Conservation (phyloP, 306 rosid species). For the cucumber (Cucumis sativus) region DNA sequence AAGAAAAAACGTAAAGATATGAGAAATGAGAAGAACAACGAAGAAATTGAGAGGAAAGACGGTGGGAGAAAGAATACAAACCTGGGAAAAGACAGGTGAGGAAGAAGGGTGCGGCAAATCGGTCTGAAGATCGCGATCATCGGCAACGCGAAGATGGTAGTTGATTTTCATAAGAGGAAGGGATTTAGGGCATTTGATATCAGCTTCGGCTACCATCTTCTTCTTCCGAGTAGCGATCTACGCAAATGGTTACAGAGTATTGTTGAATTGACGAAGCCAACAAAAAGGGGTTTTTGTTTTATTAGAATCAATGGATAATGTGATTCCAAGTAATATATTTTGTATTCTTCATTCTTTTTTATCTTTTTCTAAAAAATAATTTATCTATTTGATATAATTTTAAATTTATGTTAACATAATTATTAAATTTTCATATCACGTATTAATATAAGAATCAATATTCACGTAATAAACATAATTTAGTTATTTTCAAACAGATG, state of each 20-base stretch:
- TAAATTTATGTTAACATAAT: too few species aligned
- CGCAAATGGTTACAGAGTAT: neutral
- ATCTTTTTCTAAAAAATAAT: too few species aligned
- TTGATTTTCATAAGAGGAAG: constrained; percentile 51
- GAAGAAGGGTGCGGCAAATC: constrained; percentile 46
- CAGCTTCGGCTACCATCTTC: constrained; percentile 49
- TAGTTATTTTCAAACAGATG: too few species aligned
- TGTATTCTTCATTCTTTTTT: neutral
- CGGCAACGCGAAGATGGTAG: constrained; percentile 44
- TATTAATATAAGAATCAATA: too few species aligned
- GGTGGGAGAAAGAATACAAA: constrained; percentile 8
- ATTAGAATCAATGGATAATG: too few species aligned
- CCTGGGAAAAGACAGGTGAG: constrained; percentile 42
- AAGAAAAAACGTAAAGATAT: neutral
- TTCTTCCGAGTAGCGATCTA: constrained; percentile 33
- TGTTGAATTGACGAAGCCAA: neutral
- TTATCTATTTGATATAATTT: too few species aligned
- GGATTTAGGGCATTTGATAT: constrained; percentile 43
- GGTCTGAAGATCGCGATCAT: constrained; percentile 38
- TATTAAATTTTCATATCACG: too few species aligned
- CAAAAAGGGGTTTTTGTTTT: neutral
- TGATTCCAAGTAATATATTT: too few species aligned
- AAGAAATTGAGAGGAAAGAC: constrained; percentile 9
- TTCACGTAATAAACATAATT: too few species aligned
- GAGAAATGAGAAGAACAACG: neutral